These are phyloP conservation scores for Lasiodiplodia theobromae DNA, from an alignment of 2,329 filamentous ascomycete genomes.

Conservation along the genomic window DNA sequence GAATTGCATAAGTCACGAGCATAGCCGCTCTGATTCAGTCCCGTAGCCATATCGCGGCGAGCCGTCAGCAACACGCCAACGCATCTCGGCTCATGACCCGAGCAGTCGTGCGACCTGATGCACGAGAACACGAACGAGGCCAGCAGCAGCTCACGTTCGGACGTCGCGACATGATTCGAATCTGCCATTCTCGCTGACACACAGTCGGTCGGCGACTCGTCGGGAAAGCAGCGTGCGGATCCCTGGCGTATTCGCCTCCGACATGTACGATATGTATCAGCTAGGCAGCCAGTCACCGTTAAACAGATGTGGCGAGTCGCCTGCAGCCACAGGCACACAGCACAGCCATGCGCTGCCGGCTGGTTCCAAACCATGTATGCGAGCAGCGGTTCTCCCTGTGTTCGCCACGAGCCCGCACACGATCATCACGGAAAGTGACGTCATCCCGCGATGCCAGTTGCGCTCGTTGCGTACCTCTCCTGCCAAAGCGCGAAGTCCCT, in stretches of 20 bases:
- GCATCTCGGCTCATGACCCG: not conserved
- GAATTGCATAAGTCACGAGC: not conserved
- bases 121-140: constrained; percentile 6
- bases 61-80: too few relatives aligned
- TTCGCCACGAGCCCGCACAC: not conserved
- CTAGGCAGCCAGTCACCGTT: not conserved
- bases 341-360: not conserved
- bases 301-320: not conserved
- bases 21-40: not conserved
- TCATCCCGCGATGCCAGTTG: constrained; percentile 2
- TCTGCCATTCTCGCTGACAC: not conserved
- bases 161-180: constrained; percentile 23
- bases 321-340: not conserved
- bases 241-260: not conserved
- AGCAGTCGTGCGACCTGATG: not conserved
- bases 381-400: not conserved
- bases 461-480: not conserved
- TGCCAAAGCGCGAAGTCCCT: not conserved
- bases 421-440: constrained; percentile 14
- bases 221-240: constrained; percentile 4
- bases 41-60: not conserved
- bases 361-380: not conserved
- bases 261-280: not conserved
- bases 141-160: not conserved
- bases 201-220: not conserved